Base-by-base conservation (phyloP, 2,329 filamentous ascomycete genomes). In the Claviceps digitariae region DNA sequence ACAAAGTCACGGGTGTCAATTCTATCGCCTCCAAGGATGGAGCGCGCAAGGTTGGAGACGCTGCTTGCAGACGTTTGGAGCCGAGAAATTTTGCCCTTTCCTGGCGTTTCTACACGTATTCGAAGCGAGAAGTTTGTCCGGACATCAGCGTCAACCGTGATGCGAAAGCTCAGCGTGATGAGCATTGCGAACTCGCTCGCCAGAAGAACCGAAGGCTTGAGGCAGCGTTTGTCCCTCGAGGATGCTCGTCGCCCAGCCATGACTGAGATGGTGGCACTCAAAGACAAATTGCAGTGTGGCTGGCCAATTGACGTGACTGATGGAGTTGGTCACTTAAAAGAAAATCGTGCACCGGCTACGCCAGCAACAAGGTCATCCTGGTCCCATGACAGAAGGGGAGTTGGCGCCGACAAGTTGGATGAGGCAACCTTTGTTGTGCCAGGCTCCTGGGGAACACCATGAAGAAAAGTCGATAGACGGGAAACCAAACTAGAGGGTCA, bases 101-200 rank as follows among this genome's bases (percentile, higher is more conserved):
- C 90, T 17, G 89, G 89, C 1, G 90, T 95, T 79, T 79, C 78
- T 34, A 74, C 66, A 68, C 67, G 82, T 70, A 66, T 80, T 65
- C 67, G 81, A 71, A 70, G 86, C 60, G 81, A 95, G 60, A 81
- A 86, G 62, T 72, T 88, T 3, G 83, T 93, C 48, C 78, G 86
- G 50, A 81, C 80, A 43, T 89, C 86, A n/a, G 87, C 90, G 13
- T 89, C 87, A 38, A 87, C 87, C 1, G 81, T 95, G 63, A 95
- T 95, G 72, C 80, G 90, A 51, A 94, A 90, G 65, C 77, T 96
- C 57, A 95, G 87, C 67, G 84, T 88, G 62, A 84, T 85, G 49
- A 90, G 84, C 65, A 85, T 93, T 58, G 78, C 86, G 15, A 84
- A 79, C 59, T 85, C 85, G 48, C 90, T 94, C 63, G 79, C 81